Evolutionary conservation across 2,329 filamentous ascomycete genomes (phyloP), one percentile per base, ranked within the genome.

Genomic region (Exophiala phaeomuriformis): DNA sequence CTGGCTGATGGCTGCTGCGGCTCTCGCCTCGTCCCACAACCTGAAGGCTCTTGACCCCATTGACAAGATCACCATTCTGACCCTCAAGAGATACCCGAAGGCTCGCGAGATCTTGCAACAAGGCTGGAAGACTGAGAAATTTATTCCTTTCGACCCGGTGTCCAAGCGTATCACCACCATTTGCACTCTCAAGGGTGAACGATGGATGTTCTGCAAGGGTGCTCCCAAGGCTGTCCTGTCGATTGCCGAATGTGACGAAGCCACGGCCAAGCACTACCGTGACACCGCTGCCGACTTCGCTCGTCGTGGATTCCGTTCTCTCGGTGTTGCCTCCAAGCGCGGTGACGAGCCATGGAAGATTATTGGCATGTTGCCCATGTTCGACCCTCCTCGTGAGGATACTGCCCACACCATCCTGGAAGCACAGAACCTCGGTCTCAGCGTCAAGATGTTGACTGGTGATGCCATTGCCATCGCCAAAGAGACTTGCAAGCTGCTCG

Each of bases 1-100:
- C 76, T 88, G 84, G 84, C 88, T 88, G 84, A 88, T 88, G 85
- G 84, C 85, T 60, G 85, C 86, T 56, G 85, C 85, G 56, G 85
- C 85, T 57, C 79, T 88, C 52, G 85, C 85, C 53, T 88, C 84
- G 49, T 88, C 85, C 58, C 85, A 88, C 76, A 88, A 88, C 74
- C 77, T 87, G 73, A 85, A 86, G 74, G 85, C 84, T 57, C 79
- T 88, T 58, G 85, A 88, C 67, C 85, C 85, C 57, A 88, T 88
- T 65, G 85, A 88, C 75, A 88, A 88, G 75, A 82, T 88, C 64
- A 88, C 83, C 51, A 85, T 88, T 64, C 76, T 88, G 54, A 87
- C 84, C 51, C 80, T 88, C 64, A 85, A 86, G 71, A 79, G 83
- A 60, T 88, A 87, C 73, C 85, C 85, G 68, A 86, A 85, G 75